Conservation (phyloP, 805 yeast genomes). For the Candida namnaoensis region DNA sequence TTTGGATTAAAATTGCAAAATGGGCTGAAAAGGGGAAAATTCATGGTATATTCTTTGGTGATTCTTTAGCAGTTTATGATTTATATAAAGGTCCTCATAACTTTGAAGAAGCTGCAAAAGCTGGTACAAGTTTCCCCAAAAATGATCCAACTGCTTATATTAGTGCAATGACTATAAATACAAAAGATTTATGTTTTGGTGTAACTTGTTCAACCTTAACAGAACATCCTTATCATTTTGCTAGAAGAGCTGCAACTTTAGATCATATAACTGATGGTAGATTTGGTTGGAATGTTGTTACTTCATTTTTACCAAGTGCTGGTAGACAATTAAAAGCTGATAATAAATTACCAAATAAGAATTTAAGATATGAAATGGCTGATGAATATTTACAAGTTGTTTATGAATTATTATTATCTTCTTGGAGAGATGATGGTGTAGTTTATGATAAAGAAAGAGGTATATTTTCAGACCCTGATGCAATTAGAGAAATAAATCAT, state of each 20-base stretch:
- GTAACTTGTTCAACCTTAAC: slow-evolving; percentile 31
- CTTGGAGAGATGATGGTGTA: slow-evolving; percentile 31
- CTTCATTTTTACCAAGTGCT: slow-evolving; percentile 12
- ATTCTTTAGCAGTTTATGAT: slow-evolving; percentile 26
- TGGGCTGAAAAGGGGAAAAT: slow-evolving; percentile 25
- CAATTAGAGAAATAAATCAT: slow-evolving; percentile 26
- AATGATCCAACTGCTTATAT: slow-evolving; percentile 23
- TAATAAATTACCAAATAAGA: too few relatives aligned
- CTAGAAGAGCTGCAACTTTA: slow-evolving; percentile 30
- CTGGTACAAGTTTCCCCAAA: slow-evolving; percentile 18
- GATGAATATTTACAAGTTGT: slow-evolving; percentile 31
- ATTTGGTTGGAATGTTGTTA: slow-evolving; percentile 35
- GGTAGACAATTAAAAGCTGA: too few relatives aligned
- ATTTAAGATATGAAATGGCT: slow-evolving; percentile 13
- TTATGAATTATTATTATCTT: slow-evolving; percentile 26
- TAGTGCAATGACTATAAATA: slow-evolving; percentile 28
- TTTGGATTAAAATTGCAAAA: slow-evolving; percentile 26
- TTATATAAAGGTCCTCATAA: slow-evolving; percentile 27
- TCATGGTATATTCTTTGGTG: slow-evolving; percentile 25
- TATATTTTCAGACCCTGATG: slow-evolving; percentile 24
- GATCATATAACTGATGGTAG: slow-evolving; percentile 33
- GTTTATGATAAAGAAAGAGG: slow-evolving; percentile 15
- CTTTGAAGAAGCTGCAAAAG: slow-evolving; percentile 20
- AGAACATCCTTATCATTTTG: slow-evolving; percentile 30
- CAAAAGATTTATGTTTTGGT: slow-evolving; percentile 27